Conservation (phyloP, 192 early-diverging fungal genomes). For the Podila epicladia region DNA sequence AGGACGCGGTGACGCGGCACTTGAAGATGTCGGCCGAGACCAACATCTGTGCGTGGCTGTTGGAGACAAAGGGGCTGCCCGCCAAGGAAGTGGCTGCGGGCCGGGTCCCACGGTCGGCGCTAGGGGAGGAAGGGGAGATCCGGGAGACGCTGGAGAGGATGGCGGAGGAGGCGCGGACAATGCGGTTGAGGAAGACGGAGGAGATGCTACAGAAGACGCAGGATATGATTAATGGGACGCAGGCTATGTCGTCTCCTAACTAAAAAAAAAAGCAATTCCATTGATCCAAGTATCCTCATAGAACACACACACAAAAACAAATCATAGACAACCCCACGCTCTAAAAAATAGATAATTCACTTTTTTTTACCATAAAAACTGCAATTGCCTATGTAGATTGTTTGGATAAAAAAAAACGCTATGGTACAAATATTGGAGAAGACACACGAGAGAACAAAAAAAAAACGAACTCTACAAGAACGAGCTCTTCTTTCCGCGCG, state of each 20-base stretch:
- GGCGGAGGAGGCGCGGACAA: conserved; percentile 21
- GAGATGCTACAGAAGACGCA: conserved; percentile 7
- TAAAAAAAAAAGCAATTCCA: too few species aligned
- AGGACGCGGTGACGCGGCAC: conserved; percentile 49
- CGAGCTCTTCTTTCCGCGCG: conserved; percentile 54
- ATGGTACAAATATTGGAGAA: neutral
- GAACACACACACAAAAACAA: too few species aligned
- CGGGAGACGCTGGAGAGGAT: conserved; percentile 15
- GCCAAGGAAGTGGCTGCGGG: conserved; percentile 26
- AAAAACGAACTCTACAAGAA: conserved; percentile 44
- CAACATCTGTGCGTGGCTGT: conserved; percentile 36
- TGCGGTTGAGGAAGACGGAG: neutral
- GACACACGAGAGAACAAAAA: neutral
- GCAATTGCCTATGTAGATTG: too few species aligned
- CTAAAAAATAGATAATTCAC: too few species aligned
- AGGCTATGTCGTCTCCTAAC: too few species aligned
- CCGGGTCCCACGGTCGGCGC: neutral
- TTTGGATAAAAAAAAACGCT: neutral
- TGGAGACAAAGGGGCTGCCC: conserved; percentile 9
- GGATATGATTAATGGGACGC: conserved; percentile 3
- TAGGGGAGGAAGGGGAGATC: conserved; percentile 26
- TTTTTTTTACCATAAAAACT: too few species aligned
- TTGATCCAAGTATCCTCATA: too few species aligned
- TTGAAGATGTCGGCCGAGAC: conserved; percentile 35
- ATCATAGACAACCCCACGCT: too few species aligned